These are phyloP conservation scores for Mucor mucedo DNA, from an alignment of 371 early-diverging fungal genomes.

Conservation along the genomic window DNA sequence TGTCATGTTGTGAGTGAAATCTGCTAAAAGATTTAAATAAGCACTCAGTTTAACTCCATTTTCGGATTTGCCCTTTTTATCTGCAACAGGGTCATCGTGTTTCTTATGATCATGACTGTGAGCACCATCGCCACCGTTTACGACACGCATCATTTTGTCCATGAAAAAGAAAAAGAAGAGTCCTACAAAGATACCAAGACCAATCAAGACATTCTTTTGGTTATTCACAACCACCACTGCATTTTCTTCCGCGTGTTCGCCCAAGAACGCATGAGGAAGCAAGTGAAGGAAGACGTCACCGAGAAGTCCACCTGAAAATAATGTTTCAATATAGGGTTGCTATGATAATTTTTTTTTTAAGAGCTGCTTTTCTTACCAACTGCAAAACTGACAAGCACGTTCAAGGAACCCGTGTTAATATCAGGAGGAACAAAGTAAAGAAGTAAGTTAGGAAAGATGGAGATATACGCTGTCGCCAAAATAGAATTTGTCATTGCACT, in stretches of 20 bases:
- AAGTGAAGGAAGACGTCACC: slow-evolving; percentile 89
- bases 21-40: slow-evolving; percentile 85
- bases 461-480: slow-evolving; percentile 83
- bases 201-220: slow-evolving; percentile 71
- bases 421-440: slow-evolving; percentile 83
- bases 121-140: slow-evolving; percentile 64
- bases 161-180: slow-evolving; percentile 76
- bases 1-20: slow-evolving; percentile 91
- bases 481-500: slow-evolving; percentile 73
- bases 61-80: not conserved
- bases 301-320: slow-evolving; percentile 65
- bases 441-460: slow-evolving; percentile 81
- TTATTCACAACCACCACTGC: slow-evolving; percentile 50
- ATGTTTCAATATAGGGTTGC: not conserved
- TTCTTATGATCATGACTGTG: slow-evolving; percentile 61
- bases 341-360: not conserved
- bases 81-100: not conserved
- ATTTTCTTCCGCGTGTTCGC: slow-evolving; percentile 55
- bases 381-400: slow-evolving; percentile 83
- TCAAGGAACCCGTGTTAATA: slow-evolving; percentile 72
- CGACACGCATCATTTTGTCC: slow-evolving; percentile 84
- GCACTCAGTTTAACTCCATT: slow-evolving; percentile 73
- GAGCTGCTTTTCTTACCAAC: slow-evolving; percentile 52
- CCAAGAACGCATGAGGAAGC: slow-evolving; percentile 80
- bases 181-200: slow-evolving; percentile 78